These are phyloP conservation scores for Solanum sejunctum DNA, from an alignment of 257 asterid genomes.

Conservation along the genomic window DNA sequence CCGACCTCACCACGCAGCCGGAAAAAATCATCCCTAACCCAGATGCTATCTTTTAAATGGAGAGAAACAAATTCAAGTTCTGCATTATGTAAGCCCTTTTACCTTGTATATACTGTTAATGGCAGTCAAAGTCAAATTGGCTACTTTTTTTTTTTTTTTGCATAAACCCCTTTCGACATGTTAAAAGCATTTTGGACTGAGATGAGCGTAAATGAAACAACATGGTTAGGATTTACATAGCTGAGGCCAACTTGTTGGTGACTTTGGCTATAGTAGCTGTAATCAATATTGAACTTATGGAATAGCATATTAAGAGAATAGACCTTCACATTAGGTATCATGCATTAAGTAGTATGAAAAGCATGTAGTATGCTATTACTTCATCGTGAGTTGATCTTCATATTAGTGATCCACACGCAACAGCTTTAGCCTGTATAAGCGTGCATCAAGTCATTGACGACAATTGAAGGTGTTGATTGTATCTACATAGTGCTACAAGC, in stretches of 20 bases:
- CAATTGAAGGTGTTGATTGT: not conserved
- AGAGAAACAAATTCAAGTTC: constrained; percentile 43
- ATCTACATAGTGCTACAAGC: not conserved
- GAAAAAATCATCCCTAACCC: constrained; percentile 35
- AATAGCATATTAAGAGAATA: not conserved
- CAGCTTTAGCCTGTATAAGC: not conserved
- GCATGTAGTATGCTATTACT: not conserved
- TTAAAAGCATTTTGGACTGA: not conserved
- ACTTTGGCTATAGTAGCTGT: not conserved
- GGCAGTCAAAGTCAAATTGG: not conserved
- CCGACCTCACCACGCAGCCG: constrained; percentile 33
- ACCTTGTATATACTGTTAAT: not conserved
- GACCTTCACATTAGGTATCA: not conserved
- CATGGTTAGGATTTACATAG: not conserved
- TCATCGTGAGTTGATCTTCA: not conserved
- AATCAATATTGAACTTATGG: not conserved
- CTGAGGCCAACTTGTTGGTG: not conserved
- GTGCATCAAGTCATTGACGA: not conserved
- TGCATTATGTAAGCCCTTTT: constrained; percentile 35
- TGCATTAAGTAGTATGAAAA: not conserved
- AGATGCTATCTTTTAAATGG: constrained; percentile 58
- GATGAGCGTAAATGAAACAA: not conserved
- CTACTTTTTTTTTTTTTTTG: not conserved
- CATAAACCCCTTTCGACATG: not conserved
- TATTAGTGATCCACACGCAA: not conserved